Conservation (phyloP, 371 early-diverging fungal genomes). For the Gilbertella persicaria region DNA sequence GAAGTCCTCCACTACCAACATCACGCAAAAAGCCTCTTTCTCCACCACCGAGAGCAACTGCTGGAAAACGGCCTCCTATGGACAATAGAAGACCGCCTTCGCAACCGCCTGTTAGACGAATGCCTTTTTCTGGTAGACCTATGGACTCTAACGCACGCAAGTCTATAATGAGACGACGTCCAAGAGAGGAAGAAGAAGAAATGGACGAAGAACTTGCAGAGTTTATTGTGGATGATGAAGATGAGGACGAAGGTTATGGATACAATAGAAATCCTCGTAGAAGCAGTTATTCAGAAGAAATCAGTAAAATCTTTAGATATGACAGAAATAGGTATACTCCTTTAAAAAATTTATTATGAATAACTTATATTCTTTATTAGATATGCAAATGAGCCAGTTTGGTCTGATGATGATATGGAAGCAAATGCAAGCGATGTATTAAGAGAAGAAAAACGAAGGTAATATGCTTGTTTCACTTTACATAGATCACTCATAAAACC, state of each 20-base stretch:
- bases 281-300: conserved; percentile 41
- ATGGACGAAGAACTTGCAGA: conserved; percentile 38
- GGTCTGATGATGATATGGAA: conserved; percentile 67
- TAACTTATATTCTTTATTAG: conserved; percentile 21
- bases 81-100: conserved; percentile 1
- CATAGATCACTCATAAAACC: too few relatives aligned
- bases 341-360: conserved; percentile 7
- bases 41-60: neutral
- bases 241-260: conserved; percentile 29
- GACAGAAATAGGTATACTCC: conserved; percentile 29
- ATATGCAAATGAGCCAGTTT: conserved; percentile 49
- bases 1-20: conserved; percentile 10
- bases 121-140: conserved; percentile 37
- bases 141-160: conserved; percentile 13
- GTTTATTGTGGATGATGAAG: conserved; percentile 55
- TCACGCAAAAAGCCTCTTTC: conserved; percentile 12
- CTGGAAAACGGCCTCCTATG: neutral
- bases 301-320: conserved; percentile 53
- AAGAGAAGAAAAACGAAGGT: conserved; percentile 64
- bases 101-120: conserved; percentile 23
- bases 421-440: conserved; percentile 57
- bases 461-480: conserved; percentile 4
- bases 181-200: conserved; percentile 29
- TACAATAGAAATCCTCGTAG: conserved; percentile 13
- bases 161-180: conserved; percentile 11